A percentile compares a stretch with the other conserved stretches of the same genome.
These are phyloP conservation scores for Fereydounia khargensis DNA, from an alignment of 1,284 basidiomycete genomes.

Conservation along the genomic window DNA sequence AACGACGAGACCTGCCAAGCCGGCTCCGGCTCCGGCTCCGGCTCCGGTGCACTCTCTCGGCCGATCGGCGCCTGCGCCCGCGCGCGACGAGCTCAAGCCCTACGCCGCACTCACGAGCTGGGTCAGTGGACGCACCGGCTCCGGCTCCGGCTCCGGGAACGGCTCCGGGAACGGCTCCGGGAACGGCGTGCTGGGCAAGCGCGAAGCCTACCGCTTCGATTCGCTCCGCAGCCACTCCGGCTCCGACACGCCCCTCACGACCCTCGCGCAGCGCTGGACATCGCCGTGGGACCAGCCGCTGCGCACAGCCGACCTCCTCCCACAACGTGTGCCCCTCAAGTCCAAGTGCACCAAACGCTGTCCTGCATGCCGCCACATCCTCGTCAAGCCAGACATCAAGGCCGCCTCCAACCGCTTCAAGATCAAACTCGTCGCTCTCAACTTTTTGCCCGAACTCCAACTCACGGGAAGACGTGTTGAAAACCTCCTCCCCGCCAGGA, in stretches of 20 bases:
- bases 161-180: not conserved
- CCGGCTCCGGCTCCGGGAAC: too few relatives aligned
- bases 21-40: not conserved
- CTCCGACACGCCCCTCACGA: conserved; percentile 63
- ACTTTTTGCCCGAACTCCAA: conserved; percentile 86
- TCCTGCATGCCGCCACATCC: conserved; percentile 86
- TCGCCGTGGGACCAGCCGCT: conserved; percentile 64
- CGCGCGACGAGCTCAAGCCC: conserved; percentile 35
- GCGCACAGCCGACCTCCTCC: conserved; percentile 68
- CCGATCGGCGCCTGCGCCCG: conserved; percentile 23
- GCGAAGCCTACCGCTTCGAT: conserved; percentile 70
- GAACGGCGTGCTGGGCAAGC: conserved; percentile 50
- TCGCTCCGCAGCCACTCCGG: conserved; percentile 32
- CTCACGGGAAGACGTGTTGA: too few relatives aligned
- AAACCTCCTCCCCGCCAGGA: conserved; percentile 27
- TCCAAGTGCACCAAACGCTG: conserved; percentile 94
- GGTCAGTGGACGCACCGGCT: conserved; percentile 7
- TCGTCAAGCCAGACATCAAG: conserved; percentile 97
- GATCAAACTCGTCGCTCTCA: conserved; percentile 91
- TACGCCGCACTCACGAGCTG: conserved; percentile 34
- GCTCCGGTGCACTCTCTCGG: conserved; percentile 8
- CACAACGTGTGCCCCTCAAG: conserved; percentile 81
- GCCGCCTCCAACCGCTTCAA: conserved; percentile 89
- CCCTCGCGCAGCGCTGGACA: conserved; percentile 75
- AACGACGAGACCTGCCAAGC: not conserved